A percentile compares a stretch with the other conserved stretches of the same genome.
Conservation (phyloP, 1,139 yeast genomes). For the Geotrichum carabidarum region DNA sequence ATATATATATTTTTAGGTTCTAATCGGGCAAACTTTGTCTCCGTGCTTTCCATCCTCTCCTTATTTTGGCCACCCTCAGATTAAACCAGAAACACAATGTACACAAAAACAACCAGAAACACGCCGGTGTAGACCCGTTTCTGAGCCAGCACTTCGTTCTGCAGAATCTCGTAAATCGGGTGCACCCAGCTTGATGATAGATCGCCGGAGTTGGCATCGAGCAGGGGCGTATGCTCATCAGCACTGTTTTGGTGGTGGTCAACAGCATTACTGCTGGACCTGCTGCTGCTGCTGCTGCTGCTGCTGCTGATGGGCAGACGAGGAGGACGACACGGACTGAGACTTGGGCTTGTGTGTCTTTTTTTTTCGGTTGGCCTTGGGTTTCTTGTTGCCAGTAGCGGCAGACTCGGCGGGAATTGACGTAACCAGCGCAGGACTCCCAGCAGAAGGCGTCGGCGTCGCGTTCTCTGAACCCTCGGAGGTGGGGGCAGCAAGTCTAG, state of each 20-base stretch:
- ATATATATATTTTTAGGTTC: neutral
- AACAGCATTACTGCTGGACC: no score
- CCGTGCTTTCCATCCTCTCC: no score
- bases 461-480: neutral
- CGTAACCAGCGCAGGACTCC: neutral
- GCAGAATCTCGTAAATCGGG: neutral
- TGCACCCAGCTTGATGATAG: neutral
- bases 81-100: neutral
- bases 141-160: neutral
- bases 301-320: neutral
- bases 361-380: no score
- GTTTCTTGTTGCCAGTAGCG: no score
- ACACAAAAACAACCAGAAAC: neutral
- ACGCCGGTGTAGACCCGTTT: neutral
- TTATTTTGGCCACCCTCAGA: no score
- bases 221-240: neutral
- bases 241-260: no score
- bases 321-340: no score
- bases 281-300: neutral
- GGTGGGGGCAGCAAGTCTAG: neutral
- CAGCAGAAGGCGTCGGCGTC: neutral
- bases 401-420: no score
- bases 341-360: no score
- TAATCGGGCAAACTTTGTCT: neutral
- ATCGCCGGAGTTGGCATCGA: neutral